Percentiles rank a stretch among this genome's conserved stretches.
phyloP scores from a whole-genome alignment of 2,329 filamentous ascomycete genomes.

The Fusarium sp. region DNA sequence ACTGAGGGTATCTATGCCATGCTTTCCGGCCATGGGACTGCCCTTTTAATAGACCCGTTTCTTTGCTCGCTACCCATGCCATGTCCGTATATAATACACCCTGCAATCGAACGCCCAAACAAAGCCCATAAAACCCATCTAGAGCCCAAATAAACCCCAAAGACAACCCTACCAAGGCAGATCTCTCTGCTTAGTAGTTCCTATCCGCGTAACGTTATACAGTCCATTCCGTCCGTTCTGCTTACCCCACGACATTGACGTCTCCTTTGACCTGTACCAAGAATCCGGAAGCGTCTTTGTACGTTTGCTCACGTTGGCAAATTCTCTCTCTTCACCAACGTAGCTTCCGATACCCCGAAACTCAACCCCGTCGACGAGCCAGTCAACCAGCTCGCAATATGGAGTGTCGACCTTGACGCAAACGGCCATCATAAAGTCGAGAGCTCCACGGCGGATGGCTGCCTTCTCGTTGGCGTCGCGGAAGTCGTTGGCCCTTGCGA shows the following conservation, averaged over 20 bases:
- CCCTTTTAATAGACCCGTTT: too few relatives aligned
- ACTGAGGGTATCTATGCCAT: too few relatives aligned
- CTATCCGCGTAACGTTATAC: background rate
- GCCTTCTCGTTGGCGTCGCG: conserved; percentile 2
- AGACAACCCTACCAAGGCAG: background rate
- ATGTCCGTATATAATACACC: too few relatives aligned
- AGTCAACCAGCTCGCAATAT: background rate
- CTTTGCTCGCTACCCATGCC: too few relatives aligned
- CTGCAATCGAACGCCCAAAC: too few relatives aligned
- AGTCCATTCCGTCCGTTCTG: background rate
- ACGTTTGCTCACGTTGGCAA: background rate
- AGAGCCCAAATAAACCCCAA: too few relatives aligned
- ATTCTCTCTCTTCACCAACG: conserved; percentile 12
- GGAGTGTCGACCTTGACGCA: background rate
- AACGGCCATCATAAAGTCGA: conserved; percentile 24
- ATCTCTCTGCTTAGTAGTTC: background rate
- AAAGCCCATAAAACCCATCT: too few relatives aligned
- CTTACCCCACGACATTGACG: conserved; percentile 15
- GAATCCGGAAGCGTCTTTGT: background rate
- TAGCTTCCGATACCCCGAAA: conserved; percentile 9
- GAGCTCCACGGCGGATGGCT: conserved; percentile 5
- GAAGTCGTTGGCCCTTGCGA: background rate
- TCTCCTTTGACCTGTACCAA: conserved; percentile 15
- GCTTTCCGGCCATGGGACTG: too few relatives aligned
- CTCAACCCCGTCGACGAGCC: background rate